Evolutionary conservation across 257 asterid species (phyloP).

Genomic region (Pogostemon cablin): DNA sequence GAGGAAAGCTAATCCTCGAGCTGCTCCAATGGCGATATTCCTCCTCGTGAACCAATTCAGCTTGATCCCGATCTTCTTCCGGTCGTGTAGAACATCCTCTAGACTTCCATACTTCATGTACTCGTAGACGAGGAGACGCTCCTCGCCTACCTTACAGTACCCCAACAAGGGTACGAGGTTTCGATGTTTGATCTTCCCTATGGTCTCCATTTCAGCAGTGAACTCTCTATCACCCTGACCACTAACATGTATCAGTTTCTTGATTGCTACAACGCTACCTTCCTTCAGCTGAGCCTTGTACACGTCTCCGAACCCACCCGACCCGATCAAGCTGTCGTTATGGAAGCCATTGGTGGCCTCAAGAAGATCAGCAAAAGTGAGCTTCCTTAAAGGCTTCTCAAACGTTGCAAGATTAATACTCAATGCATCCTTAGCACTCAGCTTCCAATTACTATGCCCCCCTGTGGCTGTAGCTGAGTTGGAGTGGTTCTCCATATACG

Average conservation of each 20-base stretch:
- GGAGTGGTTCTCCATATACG: constrained; percentile 72
- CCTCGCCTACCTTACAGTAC: constrained; percentile 85
- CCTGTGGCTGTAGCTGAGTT: constrained; percentile 56
- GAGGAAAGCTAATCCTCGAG: constrained; percentile 84
- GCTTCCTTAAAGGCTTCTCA: constrained; percentile 83
- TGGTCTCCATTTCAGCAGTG: constrained; percentile 97
- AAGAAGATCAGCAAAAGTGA: constrained; percentile 87
- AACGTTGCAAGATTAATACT: constrained; percentile 79
- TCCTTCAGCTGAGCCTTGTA: constrained; percentile 85
- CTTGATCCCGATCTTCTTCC: constrained; percentile 63
- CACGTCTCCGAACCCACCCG: constrained; percentile 97
- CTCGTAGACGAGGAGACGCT: constrained; percentile 85
- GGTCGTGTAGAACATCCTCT: constrained; percentile 79
- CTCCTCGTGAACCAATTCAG: constrained; percentile 78
- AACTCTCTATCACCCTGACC: constrained; percentile 95
- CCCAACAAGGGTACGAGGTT: constrained; percentile 88
- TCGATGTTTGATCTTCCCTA: constrained; percentile 86
- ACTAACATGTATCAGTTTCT: constrained; percentile 79
- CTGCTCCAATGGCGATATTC: constrained; percentile 86
- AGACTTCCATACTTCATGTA: constrained; percentile 92
- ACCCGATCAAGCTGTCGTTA: constrained; percentile 70
- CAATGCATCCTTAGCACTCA: constrained; percentile 72
- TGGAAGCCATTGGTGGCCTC: constrained; percentile 90
- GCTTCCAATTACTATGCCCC: constrained; percentile 61
- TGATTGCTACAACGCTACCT: constrained; percentile 82